Percentiles rank a stretch among this genome's conserved stretches.
These are phyloP conservation scores for Podaxis carcinomalis DNA, from an alignment of 768 basidiomycete species.

Conservation along the genomic window DNA sequence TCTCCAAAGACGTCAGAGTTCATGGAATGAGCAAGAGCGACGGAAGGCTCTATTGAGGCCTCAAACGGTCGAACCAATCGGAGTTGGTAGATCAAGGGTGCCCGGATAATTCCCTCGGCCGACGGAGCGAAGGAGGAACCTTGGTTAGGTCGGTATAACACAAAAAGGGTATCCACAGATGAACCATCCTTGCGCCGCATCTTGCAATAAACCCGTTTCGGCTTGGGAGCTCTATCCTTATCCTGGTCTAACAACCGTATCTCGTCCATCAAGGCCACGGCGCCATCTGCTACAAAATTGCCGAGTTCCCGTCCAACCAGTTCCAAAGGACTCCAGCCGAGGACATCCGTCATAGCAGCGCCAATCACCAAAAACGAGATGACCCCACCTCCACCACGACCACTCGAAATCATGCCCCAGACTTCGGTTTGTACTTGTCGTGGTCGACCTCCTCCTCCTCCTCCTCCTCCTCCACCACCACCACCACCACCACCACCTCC, in stretches of 20 bases:
- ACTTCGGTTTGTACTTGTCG: conserved; percentile 12
- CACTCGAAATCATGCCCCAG: conserved; percentile 49
- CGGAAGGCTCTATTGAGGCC: conserved; percentile 6
- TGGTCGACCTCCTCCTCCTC: conserved; percentile 5
- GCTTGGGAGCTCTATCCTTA: neutral
- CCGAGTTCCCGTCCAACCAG: conserved; percentile 44
- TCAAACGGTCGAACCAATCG: conserved; percentile 23
- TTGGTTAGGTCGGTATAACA: conserved; percentile 23
- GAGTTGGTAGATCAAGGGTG: conserved; percentile 35
- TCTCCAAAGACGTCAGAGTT: conserved; percentile 28
- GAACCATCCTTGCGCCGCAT: conserved; percentile 24
- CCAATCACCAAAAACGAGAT: conserved; percentile 46
- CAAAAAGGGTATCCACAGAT: conserved; percentile 16
- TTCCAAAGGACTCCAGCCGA: conserved; percentile 58
- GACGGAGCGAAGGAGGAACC: conserved; percentile 10
- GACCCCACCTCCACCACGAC: conserved; percentile 20
- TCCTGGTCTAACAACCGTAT: conserved; percentile 11
- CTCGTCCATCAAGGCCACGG: conserved; percentile 21
- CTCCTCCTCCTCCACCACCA: neutral
- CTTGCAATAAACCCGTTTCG: conserved; percentile 3
- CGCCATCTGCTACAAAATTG: conserved; percentile 29
- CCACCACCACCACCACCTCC: neutral
- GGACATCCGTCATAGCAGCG: conserved; percentile 50
- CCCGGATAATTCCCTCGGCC: conserved; percentile 25
- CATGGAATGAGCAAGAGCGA: neutral